Base-by-base conservation (phyloP, 2,329 filamentous ascomycete genomes). In the Chrysosphaeria jannelii region DNA sequence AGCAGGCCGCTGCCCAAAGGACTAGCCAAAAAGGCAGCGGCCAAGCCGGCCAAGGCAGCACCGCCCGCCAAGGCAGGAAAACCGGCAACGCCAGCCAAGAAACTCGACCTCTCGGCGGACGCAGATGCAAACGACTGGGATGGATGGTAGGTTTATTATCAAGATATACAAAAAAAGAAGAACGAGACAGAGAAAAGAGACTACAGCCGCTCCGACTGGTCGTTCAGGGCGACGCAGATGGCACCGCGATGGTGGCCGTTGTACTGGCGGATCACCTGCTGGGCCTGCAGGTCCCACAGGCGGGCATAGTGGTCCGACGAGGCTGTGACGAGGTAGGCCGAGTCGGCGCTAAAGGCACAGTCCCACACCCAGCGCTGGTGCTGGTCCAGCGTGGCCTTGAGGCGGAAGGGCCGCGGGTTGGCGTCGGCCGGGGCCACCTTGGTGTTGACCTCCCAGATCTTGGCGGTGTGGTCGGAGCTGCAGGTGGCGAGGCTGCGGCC, bases 291-390 rank as follows among this genome's bases (percentile, higher is more conserved):
- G 48, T 91, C 79, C 79, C 79, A 91, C 27, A 91, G 48, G 10
- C 79, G 57, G 3, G 79, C 79, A 39, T 89, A 91, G 42, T 91
- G 79, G 40, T 91, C 79, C 20, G 70, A 81, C 40, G 76, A 90
- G 5, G 79, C 78, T 1, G 79, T 91, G 8, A 91, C 79, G 5
- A 91, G 52, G 38, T 91, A 91, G 1, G 79, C 79, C 16, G 69
- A 79, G 41, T 91, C 79, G 13, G 79, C 79, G 30, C 71, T 81
- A 45, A 91, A 91, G 1, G 79, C 79, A 37, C 79, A 91, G 42
- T 91, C 79, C 79, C 79, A 91, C 1, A 91, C 79, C 79, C 79
- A 91, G 25, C 79, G 66, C 46, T 91, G 79, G 45, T 91, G 79
- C 25, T 72, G 75, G 12, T 71, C 71, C 2, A 91, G 58, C 2